These are phyloP conservation scores for Paecilomyces sp. DNA, from an alignment of 2,329 filamentous ascomycete genomes.

Conservation along the genomic window DNA sequence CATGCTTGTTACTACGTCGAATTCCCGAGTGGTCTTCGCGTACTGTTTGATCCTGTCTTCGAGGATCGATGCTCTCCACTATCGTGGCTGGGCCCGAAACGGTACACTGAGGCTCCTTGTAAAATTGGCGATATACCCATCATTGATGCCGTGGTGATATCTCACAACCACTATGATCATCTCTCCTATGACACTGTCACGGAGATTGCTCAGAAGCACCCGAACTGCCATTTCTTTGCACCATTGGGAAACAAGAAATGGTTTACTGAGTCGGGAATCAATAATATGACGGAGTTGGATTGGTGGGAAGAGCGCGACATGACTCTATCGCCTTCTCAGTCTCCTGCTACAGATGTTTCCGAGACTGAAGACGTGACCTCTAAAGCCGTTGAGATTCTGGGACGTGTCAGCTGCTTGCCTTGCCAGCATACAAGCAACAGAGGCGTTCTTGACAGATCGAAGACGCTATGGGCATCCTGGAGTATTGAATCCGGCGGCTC, in stretches of 20 bases:
- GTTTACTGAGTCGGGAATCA: slow-evolving; percentile 65
- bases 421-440: slow-evolving; percentile 76
- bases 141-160: slow-evolving; percentile 59
- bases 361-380: slow-evolving; percentile 14
- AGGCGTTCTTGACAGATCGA: slow-evolving; percentile 59
- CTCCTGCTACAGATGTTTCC: slow-evolving; percentile 19
- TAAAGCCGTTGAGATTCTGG: slow-evolving; percentile 49
- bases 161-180: slow-evolving; percentile 91
- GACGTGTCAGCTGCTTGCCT: slow-evolving; percentile 69
- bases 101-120: slow-evolving; percentile 73
- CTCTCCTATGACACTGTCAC: slow-evolving; percentile 69
- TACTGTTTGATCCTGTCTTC: slow-evolving; percentile 91
- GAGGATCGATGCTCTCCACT: slow-evolving; percentile 79
- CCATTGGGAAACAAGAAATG: slow-evolving; percentile 75
- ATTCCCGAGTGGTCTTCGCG: slow-evolving; percentile 76
- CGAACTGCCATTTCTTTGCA: slow-evolving; percentile 79
- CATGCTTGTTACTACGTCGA: slow-evolving; percentile 93
- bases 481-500: slow-evolving; percentile 64
- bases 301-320: slow-evolving; percentile 88
- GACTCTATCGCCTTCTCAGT: slow-evolving; percentile 45
- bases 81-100: slow-evolving; percentile 61
- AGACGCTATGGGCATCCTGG: slow-evolving; percentile 87
- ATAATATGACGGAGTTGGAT: slow-evolving; percentile 80
- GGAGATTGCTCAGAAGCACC: slow-evolving; percentile 63
- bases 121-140: slow-evolving; percentile 66